phyloP scores from a whole-genome alignment of 2,329 filamentous ascomycete species.

The Sclerotinia minor region DNA sequence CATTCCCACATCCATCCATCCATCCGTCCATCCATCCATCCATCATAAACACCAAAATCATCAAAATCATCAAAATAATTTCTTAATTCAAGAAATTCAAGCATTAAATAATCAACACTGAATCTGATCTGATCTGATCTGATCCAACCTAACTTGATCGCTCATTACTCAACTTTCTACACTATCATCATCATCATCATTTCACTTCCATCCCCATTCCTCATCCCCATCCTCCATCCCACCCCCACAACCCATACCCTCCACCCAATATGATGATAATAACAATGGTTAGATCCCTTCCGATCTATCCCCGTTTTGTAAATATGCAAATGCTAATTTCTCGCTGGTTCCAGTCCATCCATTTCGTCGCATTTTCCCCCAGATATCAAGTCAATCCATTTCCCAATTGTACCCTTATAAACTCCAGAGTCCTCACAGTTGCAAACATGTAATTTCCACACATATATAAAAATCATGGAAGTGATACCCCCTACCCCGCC shows the following conservation, averaged over 20 bases:
- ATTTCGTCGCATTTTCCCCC: conserved; percentile 7
- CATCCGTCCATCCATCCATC: no score
- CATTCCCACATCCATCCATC: no score
- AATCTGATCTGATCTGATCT: background rate
- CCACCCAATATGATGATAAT: conserved; percentile 7
- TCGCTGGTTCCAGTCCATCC: conserved; percentile 3
- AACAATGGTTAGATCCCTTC: conserved; percentile 2
- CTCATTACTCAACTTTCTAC: background rate
- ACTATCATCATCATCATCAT: background rate
- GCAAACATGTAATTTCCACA: conserved; percentile 19
- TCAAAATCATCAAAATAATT: background rate
- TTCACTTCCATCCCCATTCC: background rate
- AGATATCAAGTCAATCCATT: conserved; percentile 3
- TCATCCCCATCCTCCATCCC: background rate
- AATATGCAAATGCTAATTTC: conserved; percentile 6
- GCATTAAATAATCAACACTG: background rate
- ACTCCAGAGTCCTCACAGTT: conserved; percentile 12
- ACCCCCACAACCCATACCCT: background rate
- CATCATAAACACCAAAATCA: no score
- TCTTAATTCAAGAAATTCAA: background rate
- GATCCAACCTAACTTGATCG: background rate
- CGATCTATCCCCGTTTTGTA: conserved; percentile 12
- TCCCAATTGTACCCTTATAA: conserved; percentile 12
- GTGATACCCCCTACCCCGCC: conserved; percentile 13
- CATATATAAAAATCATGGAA: conserved; percentile 23